Evolutionary conservation across 2,329 filamentous ascomycete species (phyloP), one percentile per base, ranked within the genome.

Genomic region (Penicillium verrucosum): DNA sequence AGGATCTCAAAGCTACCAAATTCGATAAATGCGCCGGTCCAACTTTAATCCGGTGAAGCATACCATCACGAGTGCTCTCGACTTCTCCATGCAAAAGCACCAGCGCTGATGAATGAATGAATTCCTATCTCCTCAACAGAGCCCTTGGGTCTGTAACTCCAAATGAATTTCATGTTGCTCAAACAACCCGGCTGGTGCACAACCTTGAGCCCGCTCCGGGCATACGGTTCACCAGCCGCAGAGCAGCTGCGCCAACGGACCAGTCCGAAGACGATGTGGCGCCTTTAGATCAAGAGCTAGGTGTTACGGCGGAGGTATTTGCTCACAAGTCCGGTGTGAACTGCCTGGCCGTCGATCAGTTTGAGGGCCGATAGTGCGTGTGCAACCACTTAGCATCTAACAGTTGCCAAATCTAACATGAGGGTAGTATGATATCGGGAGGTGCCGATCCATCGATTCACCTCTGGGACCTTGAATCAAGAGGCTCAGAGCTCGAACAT

Each of bases 401-500:
- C 12, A 5, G 34, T 37, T 34, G 9, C 16, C 36, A 37, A 37
- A 30, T 23, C 47, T 23, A 57, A 70, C 58, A 69, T 50, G 11
- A 18, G 18, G 48, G 23, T 65, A 89, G 89, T 63, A 81, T 97
- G 60, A 75, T 96, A 2, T 96, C 92, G 0, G 93, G 90, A 4
- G 92, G 92, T 30, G 88, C 90, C 5, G 91, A 96, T 69, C 90
- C 89, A 10, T 89, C 89, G 0, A 85, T 97, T 68, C 89, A 87
- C 63, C 77, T 97, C 44, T 97, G 92, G 92, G 88, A 97, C 74
- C 82, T 97, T 7, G 89, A 96, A 67, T 77, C 82, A 48, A 78
- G 79, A 63, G 71, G 77, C 75, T 60, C 71, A 59, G 59, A 72
- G 72, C 36, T 80, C 80, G 67, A 80, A 71, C 18, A 87, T 82